These are phyloP conservation scores for Eleusine indica DNA, from an alignment of 176 grass and related monocot genomes.

Conservation along the genomic window DNA sequence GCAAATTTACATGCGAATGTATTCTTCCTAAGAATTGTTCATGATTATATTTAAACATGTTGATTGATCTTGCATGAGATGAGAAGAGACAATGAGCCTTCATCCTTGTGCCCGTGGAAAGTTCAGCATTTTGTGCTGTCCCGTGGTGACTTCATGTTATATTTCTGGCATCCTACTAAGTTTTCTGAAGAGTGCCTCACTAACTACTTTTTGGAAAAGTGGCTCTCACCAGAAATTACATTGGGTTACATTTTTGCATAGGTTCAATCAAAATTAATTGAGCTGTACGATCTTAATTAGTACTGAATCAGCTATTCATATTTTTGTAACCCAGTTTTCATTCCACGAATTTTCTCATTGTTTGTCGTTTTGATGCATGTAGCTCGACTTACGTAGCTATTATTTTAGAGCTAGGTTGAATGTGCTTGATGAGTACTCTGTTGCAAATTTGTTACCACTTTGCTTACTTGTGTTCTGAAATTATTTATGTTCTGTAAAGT, in stretches of 20 bases:
- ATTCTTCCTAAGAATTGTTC: slow-evolving; percentile 1
- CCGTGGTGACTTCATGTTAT: not conserved
- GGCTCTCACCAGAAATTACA: not conserved
- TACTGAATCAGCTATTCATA: too few species aligned
- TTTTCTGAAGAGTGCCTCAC: not conserved
- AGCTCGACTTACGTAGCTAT: not conserved
- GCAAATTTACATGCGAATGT: not conserved
- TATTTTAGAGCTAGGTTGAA: not conserved
- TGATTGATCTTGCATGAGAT: not conserved
- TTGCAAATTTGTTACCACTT: not conserved
- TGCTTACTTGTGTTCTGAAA: not conserved
- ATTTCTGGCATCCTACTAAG: slow-evolving; percentile 5
- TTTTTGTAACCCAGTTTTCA: not conserved
- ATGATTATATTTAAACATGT: not conserved
- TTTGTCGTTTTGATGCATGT: not conserved
- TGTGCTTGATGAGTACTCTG: not conserved
- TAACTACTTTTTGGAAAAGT: not conserved
- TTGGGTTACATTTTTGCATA: too few species aligned
- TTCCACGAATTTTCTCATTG: not conserved
- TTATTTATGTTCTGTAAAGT: not conserved
- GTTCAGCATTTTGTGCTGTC: not conserved
- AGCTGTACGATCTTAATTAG: too few species aligned
- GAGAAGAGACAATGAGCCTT: not conserved
- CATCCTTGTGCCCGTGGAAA: not conserved
- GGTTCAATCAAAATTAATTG: not conserved